Conservation (phyloP, 257 asterid genomes). For the Fraxinus quadrangulata region DNA sequence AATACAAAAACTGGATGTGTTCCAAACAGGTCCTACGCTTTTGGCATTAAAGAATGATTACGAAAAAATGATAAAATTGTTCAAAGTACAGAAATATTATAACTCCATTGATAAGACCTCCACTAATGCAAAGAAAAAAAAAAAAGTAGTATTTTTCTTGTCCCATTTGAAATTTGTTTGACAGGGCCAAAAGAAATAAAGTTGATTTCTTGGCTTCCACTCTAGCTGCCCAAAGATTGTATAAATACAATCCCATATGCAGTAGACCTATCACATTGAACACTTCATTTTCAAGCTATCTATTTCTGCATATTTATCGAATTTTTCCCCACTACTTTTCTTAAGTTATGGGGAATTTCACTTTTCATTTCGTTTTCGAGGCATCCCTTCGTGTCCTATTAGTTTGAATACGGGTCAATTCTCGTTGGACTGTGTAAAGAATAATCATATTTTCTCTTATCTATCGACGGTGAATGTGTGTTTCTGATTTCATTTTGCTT, state of each 20-base stretch:
- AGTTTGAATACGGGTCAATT: not conserved
- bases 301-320: constrained; percentile 1
- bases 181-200: constrained; percentile 34
- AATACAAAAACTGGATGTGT: not conserved
- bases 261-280: constrained; percentile 34
- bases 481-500: not conserved
- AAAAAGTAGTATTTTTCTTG: constrained; percentile 6
- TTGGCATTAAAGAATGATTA: constrained; percentile 16
- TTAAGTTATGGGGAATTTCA: constrained; percentile 8
- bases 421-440: not conserved
- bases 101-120: constrained; percentile 14
- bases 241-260: constrained; percentile 16
- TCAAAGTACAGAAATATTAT: constrained; percentile 22
- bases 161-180: constrained; percentile 26
- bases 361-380: not conserved
- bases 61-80: constrained; percentile 4
- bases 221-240: constrained; percentile 27
- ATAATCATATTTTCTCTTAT: not conserved
- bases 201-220: constrained; percentile 56
- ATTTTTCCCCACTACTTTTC: constrained; percentile 8
- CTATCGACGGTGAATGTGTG: not conserved
- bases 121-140: not conserved
- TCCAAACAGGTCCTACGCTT: constrained; percentile 28
- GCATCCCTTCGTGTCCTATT: not conserved
- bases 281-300: constrained; percentile 46